Conservation (phyloP, 345 rosid genomes). For the Bretschneidera sinensis region DNA sequence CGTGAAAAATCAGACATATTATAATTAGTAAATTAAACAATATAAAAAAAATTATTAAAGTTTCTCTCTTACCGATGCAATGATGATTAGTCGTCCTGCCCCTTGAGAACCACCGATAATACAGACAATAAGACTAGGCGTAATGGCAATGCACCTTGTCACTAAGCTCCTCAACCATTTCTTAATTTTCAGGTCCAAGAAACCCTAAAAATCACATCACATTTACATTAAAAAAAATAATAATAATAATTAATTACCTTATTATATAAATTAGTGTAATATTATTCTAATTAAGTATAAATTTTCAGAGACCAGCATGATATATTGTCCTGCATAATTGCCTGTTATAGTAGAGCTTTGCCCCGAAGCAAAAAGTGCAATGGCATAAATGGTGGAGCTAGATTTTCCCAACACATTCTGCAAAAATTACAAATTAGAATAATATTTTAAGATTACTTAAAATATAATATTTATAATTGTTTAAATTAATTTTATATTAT, state of each 20-base stretch:
- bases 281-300: too few species aligned
- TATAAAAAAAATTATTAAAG: too few species aligned
- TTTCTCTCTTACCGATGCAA: constrained; percentile 64
- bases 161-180: constrained; percentile 52
- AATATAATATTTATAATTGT: neutral
- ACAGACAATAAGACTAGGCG: constrained; percentile 55
- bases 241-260: neutral
- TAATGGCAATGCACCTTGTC: constrained; percentile 55
- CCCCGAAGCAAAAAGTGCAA: constrained; percentile 66
- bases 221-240: neutral
- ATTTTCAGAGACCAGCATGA: too few species aligned
- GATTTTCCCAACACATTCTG: constrained; percentile 68
- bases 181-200: constrained; percentile 55
- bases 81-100: constrained; percentile 52
- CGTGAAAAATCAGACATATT: constrained; percentile 58
- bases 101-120: constrained; percentile 62
- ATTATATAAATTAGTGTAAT: too few species aligned
- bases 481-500: too few species aligned
- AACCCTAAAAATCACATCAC: too few species aligned
- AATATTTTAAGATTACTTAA: neutral
- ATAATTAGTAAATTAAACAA: too few species aligned
- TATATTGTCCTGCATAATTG: too few species aligned
- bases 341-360: constrained; percentile 69
- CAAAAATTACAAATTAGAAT: neutral
- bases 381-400: constrained; percentile 46